phyloP scores from a whole-genome alignment of 148 eudicot genomes.

The Dysphania ambrosioides region DNA sequence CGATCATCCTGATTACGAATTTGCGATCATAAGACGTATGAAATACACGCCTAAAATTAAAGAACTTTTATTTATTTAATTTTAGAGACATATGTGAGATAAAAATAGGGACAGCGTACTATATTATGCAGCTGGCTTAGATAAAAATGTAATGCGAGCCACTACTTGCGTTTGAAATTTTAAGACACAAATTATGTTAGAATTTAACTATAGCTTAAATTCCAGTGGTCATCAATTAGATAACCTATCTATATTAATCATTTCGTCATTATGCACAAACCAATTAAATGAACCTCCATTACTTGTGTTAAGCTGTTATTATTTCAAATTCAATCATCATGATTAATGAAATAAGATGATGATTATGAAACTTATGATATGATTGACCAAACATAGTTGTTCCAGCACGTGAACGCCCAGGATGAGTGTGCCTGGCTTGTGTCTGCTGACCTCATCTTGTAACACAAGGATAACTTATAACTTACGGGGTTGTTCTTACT shows the following conservation, averaged over 20 bases:
- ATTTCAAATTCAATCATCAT: conserved; percentile 4
- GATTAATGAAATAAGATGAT: conserved; percentile 16
- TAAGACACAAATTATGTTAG: neutral
- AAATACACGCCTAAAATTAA: too few relatives aligned
- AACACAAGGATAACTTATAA: too few relatives aligned
- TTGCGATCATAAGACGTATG: too few relatives aligned
- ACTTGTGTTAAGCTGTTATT: conserved; percentile 11
- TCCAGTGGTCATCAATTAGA: neutral
- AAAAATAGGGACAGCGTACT: neutral
- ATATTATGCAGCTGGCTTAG: conserved; percentile 9
- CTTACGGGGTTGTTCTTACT: too few relatives aligned
- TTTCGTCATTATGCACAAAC: conserved; percentile 1
- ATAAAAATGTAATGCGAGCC: conserved; percentile 3
- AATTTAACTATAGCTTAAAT: too few relatives aligned
- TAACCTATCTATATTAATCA: conserved; percentile 1
- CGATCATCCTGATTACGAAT: too few relatives aligned
- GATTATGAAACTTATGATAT: neutral
- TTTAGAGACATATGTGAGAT: too few relatives aligned
- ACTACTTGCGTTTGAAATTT: conserved; percentile 2
- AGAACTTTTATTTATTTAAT: too few relatives aligned
- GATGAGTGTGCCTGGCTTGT: conserved; percentile 17
- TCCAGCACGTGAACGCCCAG: conserved; percentile 22
- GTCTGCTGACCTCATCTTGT: conserved; percentile 5
- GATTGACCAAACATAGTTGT: conserved; percentile 28
- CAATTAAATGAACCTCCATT: neutral